Base-by-base conservation (phyloP, 768 basidiomycete species). In the Hirschioporus abietinus region DNA sequence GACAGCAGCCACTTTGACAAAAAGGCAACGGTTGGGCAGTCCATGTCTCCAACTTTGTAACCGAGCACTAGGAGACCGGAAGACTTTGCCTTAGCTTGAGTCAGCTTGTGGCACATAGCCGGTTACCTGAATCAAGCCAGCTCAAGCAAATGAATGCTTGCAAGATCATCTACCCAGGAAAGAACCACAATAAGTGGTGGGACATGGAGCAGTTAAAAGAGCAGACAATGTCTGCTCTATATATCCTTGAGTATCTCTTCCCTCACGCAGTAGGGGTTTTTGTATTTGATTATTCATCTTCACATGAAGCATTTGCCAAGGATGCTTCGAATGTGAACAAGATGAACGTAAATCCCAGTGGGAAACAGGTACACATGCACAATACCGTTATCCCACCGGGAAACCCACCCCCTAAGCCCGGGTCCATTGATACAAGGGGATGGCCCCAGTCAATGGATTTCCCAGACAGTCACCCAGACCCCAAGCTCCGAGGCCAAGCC, bases 91-190 rank as follows among this genome's bases (percentile, higher is more conserved):
- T 73, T 25, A 63, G 63, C 15, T 61, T 42, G 9, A 66, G 65
- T 27, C 66, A 71, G 68, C 61, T 65, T 36, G 42, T n/a, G 17
- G 57, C 58, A 35, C 63, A 72, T 34, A 35, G 42, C 60, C 59
- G 27, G 63, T 42, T 72, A 27, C 60, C 71, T 35, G 30, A 18
- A 15, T 58, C 60, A 8, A 25, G 64, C 20, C 69, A 64, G 20
- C 69, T 64, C n/a, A 52, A 23, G 12, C 65, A 71, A 63, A 52
- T n/a, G 17, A 64, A 73, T 70, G 66, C 70, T 6, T 26, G 65
- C 27, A 27, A 69, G 24, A 74, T 76, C 24, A 76, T 75, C 20
- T 71, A 70, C 57, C 73, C 70, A 52, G 77, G 78, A 26, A 69
- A 70, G 58, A 68, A 68, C 42, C 61, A 73, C 20, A 66, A 74